Conservation (phyloP, 2,329 filamentous ascomycete species). For the Acrocalymma vagum region DNA sequence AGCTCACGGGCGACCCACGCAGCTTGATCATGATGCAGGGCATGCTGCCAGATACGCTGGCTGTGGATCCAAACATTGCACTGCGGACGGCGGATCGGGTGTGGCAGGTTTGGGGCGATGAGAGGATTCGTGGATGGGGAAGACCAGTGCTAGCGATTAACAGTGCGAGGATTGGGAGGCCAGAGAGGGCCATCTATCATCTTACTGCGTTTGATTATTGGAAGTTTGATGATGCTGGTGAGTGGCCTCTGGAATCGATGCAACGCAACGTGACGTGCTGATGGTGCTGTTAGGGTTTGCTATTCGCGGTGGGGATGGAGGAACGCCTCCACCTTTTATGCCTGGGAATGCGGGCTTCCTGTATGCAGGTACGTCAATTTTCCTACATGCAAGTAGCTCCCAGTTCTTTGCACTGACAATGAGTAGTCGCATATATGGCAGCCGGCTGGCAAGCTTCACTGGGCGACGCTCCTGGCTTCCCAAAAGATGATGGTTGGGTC, state of each 20-base stretch:
- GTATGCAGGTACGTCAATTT: constrained; percentile 43
- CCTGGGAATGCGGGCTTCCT: constrained; percentile 61
- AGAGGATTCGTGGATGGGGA: constrained; percentile 38
- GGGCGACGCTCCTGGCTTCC: constrained; percentile 36
- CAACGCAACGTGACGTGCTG: background rate
- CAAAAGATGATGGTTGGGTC: constrained; percentile 27
- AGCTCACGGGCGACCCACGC: constrained; percentile 33
- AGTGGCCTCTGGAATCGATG: background rate
- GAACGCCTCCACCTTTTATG: constrained; percentile 67
- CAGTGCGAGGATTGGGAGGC: constrained; percentile 33
- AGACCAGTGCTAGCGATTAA: constrained; percentile 40
- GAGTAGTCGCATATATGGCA: constrained; percentile 59
- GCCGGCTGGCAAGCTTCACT: constrained; percentile 61
- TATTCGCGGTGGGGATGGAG: constrained; percentile 59
- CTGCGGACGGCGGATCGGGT: constrained; percentile 33
- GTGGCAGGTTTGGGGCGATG: constrained; percentile 39
- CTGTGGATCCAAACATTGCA: constrained; percentile 30
- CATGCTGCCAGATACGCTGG: constrained; percentile 31
- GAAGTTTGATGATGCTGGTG: constrained; percentile 61
- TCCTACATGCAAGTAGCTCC: background rate
- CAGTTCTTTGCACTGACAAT: background rate
- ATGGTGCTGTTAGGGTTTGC: constrained; percentile 46
- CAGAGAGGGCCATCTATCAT: constrained; percentile 38
- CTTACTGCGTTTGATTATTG: constrained; percentile 61
- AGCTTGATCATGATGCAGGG: constrained; percentile 39